Base-by-base conservation (phyloP, 495 filamentous ascomycete species). In the Echria macrotheca region DNA sequence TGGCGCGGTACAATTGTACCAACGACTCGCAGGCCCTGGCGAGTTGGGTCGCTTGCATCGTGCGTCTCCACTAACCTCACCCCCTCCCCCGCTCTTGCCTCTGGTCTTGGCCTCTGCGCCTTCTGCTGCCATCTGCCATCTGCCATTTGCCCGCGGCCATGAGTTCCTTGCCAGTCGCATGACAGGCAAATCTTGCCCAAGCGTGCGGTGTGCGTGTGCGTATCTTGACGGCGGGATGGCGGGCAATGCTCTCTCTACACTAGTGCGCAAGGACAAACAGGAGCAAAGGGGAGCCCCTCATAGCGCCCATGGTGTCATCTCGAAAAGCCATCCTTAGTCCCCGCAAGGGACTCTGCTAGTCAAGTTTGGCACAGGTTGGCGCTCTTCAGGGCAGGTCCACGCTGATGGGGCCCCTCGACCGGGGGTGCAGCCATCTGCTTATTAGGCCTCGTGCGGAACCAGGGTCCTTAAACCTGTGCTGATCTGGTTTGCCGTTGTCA, bases 351-450 rank as follows among this genome's bases (percentile, higher is more conserved):
- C n/a, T n/a, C n/a, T n/a, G n/a, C n/a, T n/a, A n/a, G n/a, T n/a
- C n/a, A n/a, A 41, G 15, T 17, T 41, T 12, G 38, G 18, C 22
- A 21, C 38, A 32, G 15, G 36, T 26, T 28, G 6, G 11, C 37
- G 15, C 44, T 47, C 12, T 26, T 38, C 29, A 50, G 44, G 49
- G 41, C 36, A 41, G 44, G 47, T 43, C 50, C 33, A 35, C 49
- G 29, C 43, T 47, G 49, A 56, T 58, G 52, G 41, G 47, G 46
- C 47, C 44, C 25, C 35, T 24, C 24, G 23, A 31, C 22, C 53
- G 55, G 56, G 61, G 59, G 52, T 53, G 40, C 46, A 31, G 24
- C 37, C 24, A 52, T 56, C 47, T 59, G 25, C 47, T 55, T 50
- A 55, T 54, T 58, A 54, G 48, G 51, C 49, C 36, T 52, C 44